Evolutionary conservation across 2,329 filamentous ascomycete genomes (phyloP).

Genomic region (Raffaelea deltoideospora): DNA sequence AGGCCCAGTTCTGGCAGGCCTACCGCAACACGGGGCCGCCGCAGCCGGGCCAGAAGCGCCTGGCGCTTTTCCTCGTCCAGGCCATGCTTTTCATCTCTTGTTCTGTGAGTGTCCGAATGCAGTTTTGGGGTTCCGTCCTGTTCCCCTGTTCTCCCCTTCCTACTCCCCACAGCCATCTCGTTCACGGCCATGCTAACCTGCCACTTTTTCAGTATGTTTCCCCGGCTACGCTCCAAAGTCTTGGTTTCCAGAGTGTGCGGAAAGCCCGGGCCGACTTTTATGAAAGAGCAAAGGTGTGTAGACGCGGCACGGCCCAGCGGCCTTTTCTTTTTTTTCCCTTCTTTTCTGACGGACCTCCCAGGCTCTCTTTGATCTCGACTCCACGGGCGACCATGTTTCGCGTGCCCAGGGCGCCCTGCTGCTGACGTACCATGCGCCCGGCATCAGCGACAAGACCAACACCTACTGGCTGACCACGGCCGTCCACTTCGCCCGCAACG

Average conservation of each 20-base stretch:
- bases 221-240: not conserved
- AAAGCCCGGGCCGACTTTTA: conserved; percentile 5
- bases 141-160: too few relatives aligned
- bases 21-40: conserved; percentile 12
- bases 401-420: conserved; percentile 25
- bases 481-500: conserved; percentile 4
- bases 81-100: conserved; percentile 23
- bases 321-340: conserved; percentile 18
- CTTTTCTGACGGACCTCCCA: conserved; percentile 24
- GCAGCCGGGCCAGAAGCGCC: conserved; percentile 11
- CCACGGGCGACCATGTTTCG: conserved; percentile 22
- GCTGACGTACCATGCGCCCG: conserved; percentile 24
- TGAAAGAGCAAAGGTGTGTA: conserved; percentile 12
- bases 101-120: not conserved
- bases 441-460: conserved; percentile 1
- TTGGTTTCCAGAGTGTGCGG: conserved; percentile 1
- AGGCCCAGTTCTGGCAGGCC: conserved; percentile 31
- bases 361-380: conserved; percentile 27
- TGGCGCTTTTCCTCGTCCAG: conserved; percentile 27
- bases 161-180: too few relatives aligned
- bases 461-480: conserved; percentile 5
- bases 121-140: too few relatives aligned
- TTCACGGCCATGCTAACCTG: conserved; percentile 3
- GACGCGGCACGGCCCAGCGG: too few relatives aligned
- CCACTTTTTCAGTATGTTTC: conserved; percentile 4